These are phyloP conservation scores for Peniophora sp. DNA, from an alignment of 1,284 basidiomycete species.

Conservation along the genomic window DNA sequence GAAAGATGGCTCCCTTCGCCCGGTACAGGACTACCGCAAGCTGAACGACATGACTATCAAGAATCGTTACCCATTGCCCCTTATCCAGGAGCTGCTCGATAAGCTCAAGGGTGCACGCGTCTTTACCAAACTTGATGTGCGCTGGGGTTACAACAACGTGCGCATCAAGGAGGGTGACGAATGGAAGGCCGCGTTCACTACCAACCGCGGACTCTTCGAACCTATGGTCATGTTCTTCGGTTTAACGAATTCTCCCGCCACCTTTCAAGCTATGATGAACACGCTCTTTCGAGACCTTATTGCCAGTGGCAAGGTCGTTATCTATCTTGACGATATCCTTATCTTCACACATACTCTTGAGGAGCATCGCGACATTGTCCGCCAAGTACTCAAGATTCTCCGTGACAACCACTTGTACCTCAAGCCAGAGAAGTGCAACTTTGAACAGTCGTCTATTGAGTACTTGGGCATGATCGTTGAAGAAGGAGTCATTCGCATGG, in stretches of 20 bases:
- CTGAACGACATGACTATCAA: conserved; percentile 32
- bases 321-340: conserved; percentile 20
- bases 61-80: conserved; percentile 30
- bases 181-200: conserved; percentile 29
- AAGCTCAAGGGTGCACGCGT: conserved; percentile 13
- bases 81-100: conserved; percentile 29
- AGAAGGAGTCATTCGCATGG: conserved; percentile 26
- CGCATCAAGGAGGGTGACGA: conserved; percentile 20
- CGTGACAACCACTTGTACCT: conserved; percentile 21
- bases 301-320: conserved; percentile 10
- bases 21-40: conserved; percentile 34
- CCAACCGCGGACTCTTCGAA: conserved; percentile 28
- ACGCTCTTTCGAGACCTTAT: conserved; percentile 17
- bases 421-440: conserved; percentile 32
- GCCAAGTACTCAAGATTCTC: conserved; percentile 26
- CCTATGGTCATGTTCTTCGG: conserved; percentile 28
- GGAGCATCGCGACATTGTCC: conserved; percentile 19
- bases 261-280: conserved; percentile 17
- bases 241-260: conserved; percentile 18
- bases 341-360: conserved; percentile 13
- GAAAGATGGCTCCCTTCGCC: conserved; percentile 29
- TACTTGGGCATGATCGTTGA: conserved; percentile 35
- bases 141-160: conserved; percentile 21
- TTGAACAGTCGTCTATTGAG: conserved; percentile 22
- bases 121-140: conserved; percentile 26